phyloP scores from a whole-genome alignment of 2,329 filamentous ascomycete genomes.

The Gliomastix tumulicola region DNA sequence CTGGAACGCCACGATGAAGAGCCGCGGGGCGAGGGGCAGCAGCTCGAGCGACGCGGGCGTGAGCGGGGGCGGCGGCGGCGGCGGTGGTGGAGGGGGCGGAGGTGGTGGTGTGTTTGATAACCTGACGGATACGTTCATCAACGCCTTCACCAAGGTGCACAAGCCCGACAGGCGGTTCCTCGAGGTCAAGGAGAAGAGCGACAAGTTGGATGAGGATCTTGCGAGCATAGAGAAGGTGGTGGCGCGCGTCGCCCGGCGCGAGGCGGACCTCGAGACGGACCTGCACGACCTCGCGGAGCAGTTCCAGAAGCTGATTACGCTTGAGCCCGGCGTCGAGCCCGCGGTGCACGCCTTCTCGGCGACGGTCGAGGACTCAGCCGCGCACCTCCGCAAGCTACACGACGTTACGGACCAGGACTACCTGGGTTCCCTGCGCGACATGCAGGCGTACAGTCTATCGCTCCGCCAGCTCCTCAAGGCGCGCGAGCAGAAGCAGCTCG shows the following conservation, averaged over 20 bases:
- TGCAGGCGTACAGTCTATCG: slow-evolving; percentile 88
- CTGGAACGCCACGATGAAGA: slow-evolving; percentile 95
- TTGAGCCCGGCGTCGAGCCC: slow-evolving; percentile 81
- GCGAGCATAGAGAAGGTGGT: slow-evolving; percentile 94
- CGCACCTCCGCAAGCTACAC: slow-evolving; percentile 72
- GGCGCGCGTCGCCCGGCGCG: slow-evolving; percentile 77
- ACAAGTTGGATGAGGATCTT: slow-evolving; percentile 92
- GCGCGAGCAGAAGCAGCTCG: slow-evolving; percentile 94
- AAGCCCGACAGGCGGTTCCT: slow-evolving; percentile 92
- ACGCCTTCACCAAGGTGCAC: slow-evolving; percentile 94
- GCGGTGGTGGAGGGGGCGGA: slow-evolving; percentile 29
- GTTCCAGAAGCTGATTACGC: slow-evolving; percentile 84
- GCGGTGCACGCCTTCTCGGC: slow-evolving; percentile 81
- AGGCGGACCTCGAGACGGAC: slow-evolving; percentile 81
- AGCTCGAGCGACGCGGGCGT: slow-evolving; percentile 18
- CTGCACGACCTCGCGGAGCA: slow-evolving; percentile 86
- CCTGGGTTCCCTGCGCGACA: slow-evolving; percentile 83
- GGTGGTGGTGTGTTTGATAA: slow-evolving; percentile 80
- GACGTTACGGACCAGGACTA: slow-evolving; percentile 96
- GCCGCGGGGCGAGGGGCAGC: slow-evolving; percentile 55
- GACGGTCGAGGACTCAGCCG: slow-evolving; percentile 75
- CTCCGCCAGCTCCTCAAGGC: slow-evolving; percentile 85
- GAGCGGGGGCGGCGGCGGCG: slow-evolving; percentile 53
- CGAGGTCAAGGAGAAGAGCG: slow-evolving; percentile 84
- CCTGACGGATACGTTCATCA: slow-evolving; percentile 93